Conservation (phyloP, 192 early-diverging fungal genomes). For the Backusella liffmaniae region DNA sequence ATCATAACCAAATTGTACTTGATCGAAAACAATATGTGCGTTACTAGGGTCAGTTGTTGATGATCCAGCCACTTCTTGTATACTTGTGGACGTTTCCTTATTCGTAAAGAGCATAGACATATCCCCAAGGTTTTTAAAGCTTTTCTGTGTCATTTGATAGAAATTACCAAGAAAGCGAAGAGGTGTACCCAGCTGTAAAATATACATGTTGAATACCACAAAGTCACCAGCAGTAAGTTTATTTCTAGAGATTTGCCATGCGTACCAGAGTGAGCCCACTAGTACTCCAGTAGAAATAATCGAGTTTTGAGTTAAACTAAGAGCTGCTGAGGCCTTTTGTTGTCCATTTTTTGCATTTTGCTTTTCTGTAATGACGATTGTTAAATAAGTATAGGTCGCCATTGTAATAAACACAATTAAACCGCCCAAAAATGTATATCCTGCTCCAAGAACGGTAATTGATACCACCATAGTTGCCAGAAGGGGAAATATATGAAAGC, state of each 20-base stretch:
- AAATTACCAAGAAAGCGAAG: constrained; percentile 88
- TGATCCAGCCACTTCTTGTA: constrained; percentile 53
- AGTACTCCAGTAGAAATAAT: constrained; percentile 84
- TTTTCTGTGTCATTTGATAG: constrained; percentile 90
- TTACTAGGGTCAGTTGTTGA: constrained; percentile 33
- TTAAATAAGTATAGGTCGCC: constrained; percentile 73
- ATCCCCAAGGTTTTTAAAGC: constrained; percentile 94
- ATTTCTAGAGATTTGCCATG: constrained; percentile 70
- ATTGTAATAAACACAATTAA: constrained; percentile 85
- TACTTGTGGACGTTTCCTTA: constrained; percentile 56
- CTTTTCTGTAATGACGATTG: constrained; percentile 69
- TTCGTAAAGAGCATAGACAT: constrained; percentile 83
- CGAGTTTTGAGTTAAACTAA: constrained; percentile 84
- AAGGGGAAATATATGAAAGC: constrained; percentile 90
- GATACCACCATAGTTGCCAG: constrained; percentile 83
- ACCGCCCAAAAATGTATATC: constrained; percentile 71
- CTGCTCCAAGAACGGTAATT: constrained; percentile 61
- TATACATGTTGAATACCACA: constrained; percentile 84
- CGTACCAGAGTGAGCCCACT: constrained; percentile 76
- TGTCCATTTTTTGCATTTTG: constrained; percentile 82
- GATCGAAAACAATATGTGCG: constrained; percentile 64
- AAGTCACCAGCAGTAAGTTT: constrained; percentile 78
- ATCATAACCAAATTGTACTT: constrained; percentile 74
- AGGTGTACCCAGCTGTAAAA: constrained; percentile 86
- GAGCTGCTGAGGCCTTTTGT: constrained; percentile 61